Conservation (phyloP, 192 early-diverging fungal genomes). For the Backusella liffmaniae region DNA sequence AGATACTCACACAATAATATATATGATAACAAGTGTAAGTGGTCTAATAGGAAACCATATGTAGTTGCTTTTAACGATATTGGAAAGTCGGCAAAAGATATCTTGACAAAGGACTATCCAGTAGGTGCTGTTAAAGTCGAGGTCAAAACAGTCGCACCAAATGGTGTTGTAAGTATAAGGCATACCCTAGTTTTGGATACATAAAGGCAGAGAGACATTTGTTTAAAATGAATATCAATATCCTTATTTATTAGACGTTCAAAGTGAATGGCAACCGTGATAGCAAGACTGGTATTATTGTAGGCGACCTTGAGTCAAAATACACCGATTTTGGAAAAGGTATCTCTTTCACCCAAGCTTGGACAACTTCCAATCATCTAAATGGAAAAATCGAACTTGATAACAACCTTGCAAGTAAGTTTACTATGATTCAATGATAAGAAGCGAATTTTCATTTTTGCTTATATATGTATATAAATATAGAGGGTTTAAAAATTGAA, state of each 20-base stretch:
- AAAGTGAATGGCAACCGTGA: slow-evolving; percentile 93
- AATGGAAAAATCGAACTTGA: slow-evolving; percentile 90
- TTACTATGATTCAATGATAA: neutral
- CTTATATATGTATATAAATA: neutral
- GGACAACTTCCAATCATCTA: slow-evolving; percentile 94
- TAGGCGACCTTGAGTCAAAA: slow-evolving; percentile 98
- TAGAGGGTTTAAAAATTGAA: slow-evolving; percentile 95
- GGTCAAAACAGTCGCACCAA: slow-evolving; percentile 93
- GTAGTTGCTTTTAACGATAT: slow-evolving; percentile 87
- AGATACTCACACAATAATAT: neutral
- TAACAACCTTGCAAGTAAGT: slow-evolving; percentile 81
- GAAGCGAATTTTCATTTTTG: neutral
- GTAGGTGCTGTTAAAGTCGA: slow-evolving; percentile 93
- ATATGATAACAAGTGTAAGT: neutral
- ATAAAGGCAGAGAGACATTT: neutral
- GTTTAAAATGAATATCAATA: neutral
- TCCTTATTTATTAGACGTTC: slow-evolving; percentile 68
- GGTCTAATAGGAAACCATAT: neutral
- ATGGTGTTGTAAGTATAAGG: slow-evolving; percentile 83
- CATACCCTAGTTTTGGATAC: neutral
- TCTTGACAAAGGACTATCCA: slow-evolving; percentile 97
- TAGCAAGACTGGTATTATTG: slow-evolving; percentile 92
- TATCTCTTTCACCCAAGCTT: slow-evolving; percentile 93
- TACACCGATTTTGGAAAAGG: slow-evolving; percentile 93
- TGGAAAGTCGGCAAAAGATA: slow-evolving; percentile 92